Evolutionary conservation across 1,139 yeast genomes (phyloP).

Genomic region (Zygosaccharomyces pseudobailii): DNA sequence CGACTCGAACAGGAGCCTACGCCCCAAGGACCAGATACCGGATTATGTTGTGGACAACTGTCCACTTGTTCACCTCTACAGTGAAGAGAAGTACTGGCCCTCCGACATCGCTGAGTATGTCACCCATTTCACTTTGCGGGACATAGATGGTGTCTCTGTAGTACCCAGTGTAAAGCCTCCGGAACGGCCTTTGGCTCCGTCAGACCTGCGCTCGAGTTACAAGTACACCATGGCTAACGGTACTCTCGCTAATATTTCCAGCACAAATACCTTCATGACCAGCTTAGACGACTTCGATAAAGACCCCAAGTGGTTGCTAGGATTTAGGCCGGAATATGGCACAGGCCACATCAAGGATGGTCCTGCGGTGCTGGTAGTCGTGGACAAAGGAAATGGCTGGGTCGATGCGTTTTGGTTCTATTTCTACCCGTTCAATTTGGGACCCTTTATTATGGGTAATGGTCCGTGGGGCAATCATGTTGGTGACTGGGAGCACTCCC

Average conservation of each 20-base stretch:
- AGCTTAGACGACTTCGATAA: conserved; percentile 62
- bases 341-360: conserved; percentile 70
- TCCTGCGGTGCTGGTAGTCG: conserved; percentile 76
- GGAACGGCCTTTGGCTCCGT: conserved; percentile 20
- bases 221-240: conserved; percentile 19
- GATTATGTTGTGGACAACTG: conserved; percentile 66
- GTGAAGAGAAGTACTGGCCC: conserved; percentile 85
- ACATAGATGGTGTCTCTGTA: conserved; percentile 14
- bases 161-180: conserved; percentile 27
- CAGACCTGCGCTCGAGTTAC: conserved; percentile 22
- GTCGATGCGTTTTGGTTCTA: conserved; percentile 93
- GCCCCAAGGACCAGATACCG: conserved; percentile 52
- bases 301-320: conserved; percentile 81
- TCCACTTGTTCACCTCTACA: conserved; percentile 80
- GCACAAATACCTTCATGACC: conserved; percentile 48
- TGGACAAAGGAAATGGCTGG: conserved; percentile 89
- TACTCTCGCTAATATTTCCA: conserved; percentile 17
- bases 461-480: conserved; percentile 97
- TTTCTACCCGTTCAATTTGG: conserved; percentile 88
- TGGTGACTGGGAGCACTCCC: conserved; percentile 97
- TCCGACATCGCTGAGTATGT: conserved; percentile 73
- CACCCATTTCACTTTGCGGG: conserved; percentile 49
- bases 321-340: conserved; percentile 60
- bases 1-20: conserved; percentile 26
- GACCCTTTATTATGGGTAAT: conserved; percentile 95